phyloP scores from a whole-genome alignment of 108 stramenopile species.

The Tribonema minus region DNA sequence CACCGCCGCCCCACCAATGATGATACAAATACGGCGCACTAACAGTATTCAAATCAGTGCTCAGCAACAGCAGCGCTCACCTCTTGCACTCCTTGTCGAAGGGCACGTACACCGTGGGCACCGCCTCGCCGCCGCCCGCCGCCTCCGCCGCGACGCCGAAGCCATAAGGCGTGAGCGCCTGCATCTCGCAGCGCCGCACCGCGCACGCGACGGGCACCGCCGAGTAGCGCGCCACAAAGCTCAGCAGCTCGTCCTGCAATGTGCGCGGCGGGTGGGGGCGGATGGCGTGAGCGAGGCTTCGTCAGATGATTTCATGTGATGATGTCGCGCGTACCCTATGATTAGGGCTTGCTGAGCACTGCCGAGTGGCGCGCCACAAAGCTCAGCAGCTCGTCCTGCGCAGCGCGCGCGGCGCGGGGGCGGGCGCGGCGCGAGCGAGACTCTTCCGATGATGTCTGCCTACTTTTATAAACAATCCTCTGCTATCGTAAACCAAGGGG shows the following conservation, averaged over 20 bases:
- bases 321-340: not conserved
- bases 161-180: slow-evolving; percentile 8
- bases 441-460: too few relatives aligned
- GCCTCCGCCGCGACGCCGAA: slow-evolving; percentile 8
- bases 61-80: too few relatives aligned
- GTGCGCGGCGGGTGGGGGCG: too few relatives aligned
- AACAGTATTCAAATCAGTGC: too few relatives aligned
- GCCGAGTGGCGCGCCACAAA: slow-evolving; percentile 19
- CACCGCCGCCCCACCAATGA: slow-evolving; percentile 1
- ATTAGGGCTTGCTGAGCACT: too few relatives aligned
- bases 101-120: not conserved
- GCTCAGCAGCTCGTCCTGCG: slow-evolving; percentile 17
- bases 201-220: not conserved
- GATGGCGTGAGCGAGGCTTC: too few relatives aligned
- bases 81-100: slow-evolving; percentile 16
- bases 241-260: slow-evolving; percentile 12
- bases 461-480: too few relatives aligned
- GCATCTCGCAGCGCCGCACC: slow-evolving; percentile 14
- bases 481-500: too few relatives aligned
- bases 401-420: too few relatives aligned
- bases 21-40: too few relatives aligned
- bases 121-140: not conserved
- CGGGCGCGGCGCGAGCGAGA: too few relatives aligned
- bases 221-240: slow-evolving; percentile 19
- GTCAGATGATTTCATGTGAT: too few relatives aligned